Evolutionary conservation across 106 monocot genomes (phyloP).

Genomic region (Ottelia alismoides): DNA sequence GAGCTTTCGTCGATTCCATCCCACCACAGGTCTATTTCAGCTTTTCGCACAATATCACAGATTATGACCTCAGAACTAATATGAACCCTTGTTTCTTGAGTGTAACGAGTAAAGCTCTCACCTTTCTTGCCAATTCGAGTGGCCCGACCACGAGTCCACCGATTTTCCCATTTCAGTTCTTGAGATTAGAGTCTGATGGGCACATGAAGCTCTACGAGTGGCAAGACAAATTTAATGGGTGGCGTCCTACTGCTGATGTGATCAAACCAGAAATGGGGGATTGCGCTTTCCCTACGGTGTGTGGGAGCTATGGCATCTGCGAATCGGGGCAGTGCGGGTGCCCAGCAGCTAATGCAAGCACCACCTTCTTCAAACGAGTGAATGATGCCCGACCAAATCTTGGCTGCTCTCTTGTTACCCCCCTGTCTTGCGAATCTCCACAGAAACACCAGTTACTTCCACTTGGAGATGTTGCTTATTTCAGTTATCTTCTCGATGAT

Average conservation of each 20-base stretch:
- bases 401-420: not conserved
- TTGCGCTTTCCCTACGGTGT: not conserved
- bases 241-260: not conserved
- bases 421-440: not conserved
- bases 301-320: not conserved
- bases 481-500: not conserved
- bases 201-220: slow-evolving; percentile 29
- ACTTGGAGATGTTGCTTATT: not conserved
- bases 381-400: not conserved
- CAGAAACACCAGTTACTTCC: not conserved
- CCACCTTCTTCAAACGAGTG: not conserved
- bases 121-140: too few species aligned
- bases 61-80: too few species aligned
- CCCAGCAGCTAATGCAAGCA: not conserved
- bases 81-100: too few species aligned
- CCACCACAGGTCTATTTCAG: not conserved
- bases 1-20: not conserved
- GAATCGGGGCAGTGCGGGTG: not conserved
- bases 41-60: not conserved
- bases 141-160: too few species aligned
- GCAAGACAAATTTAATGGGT: not conserved
- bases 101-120: too few species aligned
- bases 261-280: not conserved
- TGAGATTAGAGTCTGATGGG: slow-evolving; percentile 38
- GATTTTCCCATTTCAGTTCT: slow-evolving; percentile 14